Base-by-base conservation (phyloP, 2,329 filamentous ascomycete species). In the Anthostomella pinea region DNA sequence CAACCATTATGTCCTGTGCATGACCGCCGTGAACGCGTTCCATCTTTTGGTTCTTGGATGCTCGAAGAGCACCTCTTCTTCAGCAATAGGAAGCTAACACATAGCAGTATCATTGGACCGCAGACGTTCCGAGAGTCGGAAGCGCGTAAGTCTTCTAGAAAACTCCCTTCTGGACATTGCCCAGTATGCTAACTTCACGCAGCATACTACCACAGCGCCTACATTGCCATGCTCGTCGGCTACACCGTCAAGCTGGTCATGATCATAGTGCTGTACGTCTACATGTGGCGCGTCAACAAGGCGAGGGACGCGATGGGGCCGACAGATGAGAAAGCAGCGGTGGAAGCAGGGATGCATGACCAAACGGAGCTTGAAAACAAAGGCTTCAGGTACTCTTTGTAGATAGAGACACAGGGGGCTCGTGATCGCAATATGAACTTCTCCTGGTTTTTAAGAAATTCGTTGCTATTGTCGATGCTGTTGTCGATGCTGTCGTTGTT, bases 201-300 rank as follows among this genome's bases (percentile, higher is more conserved):
- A 58, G 56, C 57, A 15, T 29, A 51, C 18, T 59, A 59, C 37
- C 51, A 44, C 38, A 58, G 55, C 45, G 57, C 57, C 4, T 59
- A 60, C 39, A 48, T 60, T 18, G 57, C 56, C 21, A 60, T 60
- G 57, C 37, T 59, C 8, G 51, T 58, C 4, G 56, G 57, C 7
- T 60, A 60, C 39, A 33, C 43, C 0, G 45, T 57, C 4, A 59
- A 59, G 35, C 48, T 59, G 10, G 15, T 49, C 13, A 33, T 44
- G 30, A 43, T 60, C 26, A 29, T 58, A 8, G 41, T 51, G 8
- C 38, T 60, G 21, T 59, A 57, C 39, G 21, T 51, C 15, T 58
- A 57, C 43, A 59, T 60, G 57, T 55, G 40, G 35, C 43, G 46
- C 9, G 41, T 38, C 16, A 60, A 59, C 45, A 50, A 46, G 29